Percentiles rank a stretch among this genome's conserved stretches.
These are phyloP conservation scores for Cucumis melo DNA, from an alignment of 306 rosid genomes.

Conservation along the genomic window DNA sequence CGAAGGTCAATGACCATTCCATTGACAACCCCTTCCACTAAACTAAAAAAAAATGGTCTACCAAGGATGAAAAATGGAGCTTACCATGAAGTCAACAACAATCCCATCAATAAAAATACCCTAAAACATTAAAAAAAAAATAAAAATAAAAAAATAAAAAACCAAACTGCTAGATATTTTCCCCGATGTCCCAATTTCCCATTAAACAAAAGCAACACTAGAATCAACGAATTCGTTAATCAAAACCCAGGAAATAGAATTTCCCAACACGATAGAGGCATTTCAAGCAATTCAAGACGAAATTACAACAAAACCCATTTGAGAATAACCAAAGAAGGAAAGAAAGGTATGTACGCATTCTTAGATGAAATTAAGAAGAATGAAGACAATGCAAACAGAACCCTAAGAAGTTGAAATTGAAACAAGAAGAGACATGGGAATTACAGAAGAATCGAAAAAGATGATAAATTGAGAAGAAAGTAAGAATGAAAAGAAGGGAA, in stretches of 20 bases:
- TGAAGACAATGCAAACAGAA: neutral
- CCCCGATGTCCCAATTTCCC: neutral
- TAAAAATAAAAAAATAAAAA: too few species aligned
- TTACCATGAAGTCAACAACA: neutral
- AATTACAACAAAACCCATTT: neutral
- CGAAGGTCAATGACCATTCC: neutral
- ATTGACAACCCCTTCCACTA: neutral
- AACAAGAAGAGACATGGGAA: neutral
- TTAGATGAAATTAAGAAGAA: neutral
- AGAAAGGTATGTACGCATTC: neutral
- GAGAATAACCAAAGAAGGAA: neutral
- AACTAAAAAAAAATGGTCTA: neutral
- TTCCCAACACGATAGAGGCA: neutral
- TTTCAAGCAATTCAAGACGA: neutral
- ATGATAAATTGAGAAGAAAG: neutral
- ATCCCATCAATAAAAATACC: neutral
- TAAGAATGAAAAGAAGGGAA: neutral
- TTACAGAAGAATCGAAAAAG: neutral
- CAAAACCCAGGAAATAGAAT: neutral
- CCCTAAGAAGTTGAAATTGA: constrained; percentile 1
- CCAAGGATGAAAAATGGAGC: neutral
- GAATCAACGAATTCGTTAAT: neutral
- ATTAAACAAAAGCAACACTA: neutral
- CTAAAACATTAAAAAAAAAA: neutral
- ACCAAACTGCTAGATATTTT: neutral